Evolutionary conservation across 192 early-diverging fungal species (phyloP), one percentile per base, ranked within the genome.

Genomic region (Thoreauomyces humboldtii): DNA sequence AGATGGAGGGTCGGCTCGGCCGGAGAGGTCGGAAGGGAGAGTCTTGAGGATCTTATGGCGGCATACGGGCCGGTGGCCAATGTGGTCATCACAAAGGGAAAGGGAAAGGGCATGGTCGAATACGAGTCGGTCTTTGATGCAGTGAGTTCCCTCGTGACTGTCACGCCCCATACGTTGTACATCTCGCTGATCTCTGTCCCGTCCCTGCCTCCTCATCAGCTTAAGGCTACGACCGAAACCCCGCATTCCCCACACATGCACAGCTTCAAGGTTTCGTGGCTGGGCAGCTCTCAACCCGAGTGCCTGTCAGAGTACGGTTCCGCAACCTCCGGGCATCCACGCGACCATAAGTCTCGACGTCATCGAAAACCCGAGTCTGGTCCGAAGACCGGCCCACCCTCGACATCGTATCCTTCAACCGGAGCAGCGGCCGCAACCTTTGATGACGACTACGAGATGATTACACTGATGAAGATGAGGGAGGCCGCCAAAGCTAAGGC

Each of bases 401-500:
- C n/a, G n/a, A n/a, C n/a, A n/a, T n/a, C n/a, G n/a, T n/a, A n/a
- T n/a, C n/a, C n/a, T n/a, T n/a, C n/a, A n/a, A n/a, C n/a, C n/a
- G n/a, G n/a, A n/a, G n/a, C n/a, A n/a, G 44, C 50, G 12, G 14
- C 61, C 2, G 47, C 15, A 3, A 19, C n/a, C 29, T 33, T 52
- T 9, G 66, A 68, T 29, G 66, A 68, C 46, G 66, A 68, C 21
- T 68, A 68, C 36, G 57, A 68, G 60, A 51, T 42, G 43, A 50
- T 68, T 21, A 68, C 66, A 22, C 47, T 67, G 17, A 19, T 31
- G 24, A 68, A 60, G 36, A 68, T 68, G 56, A 21, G 27, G 27
- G 17, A 60, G 41, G 57, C 65, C 7, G 65, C 55, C 31, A 25
- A 19, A 22, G 48, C 50, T 6, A 54, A 56, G 52, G 5, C 42